Conservation (phyloP, 192 early-diverging fungal genomes). For the Umbelopsis sp. region DNA sequence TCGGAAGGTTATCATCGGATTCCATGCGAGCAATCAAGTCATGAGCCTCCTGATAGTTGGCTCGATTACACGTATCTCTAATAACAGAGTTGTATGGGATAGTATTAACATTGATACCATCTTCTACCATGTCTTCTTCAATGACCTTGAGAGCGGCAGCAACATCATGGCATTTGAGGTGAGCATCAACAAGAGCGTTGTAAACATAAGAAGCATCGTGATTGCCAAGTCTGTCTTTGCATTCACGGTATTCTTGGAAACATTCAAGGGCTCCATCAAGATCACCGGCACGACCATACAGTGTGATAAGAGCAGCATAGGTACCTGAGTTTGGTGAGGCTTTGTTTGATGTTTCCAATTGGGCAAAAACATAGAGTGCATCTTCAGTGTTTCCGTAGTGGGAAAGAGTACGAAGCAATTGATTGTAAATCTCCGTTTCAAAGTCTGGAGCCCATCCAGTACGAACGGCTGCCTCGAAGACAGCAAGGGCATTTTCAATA, state of each 20-base stretch:
- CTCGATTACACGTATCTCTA: slow-evolving; percentile 16
- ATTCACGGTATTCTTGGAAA: slow-evolving; percentile 33
- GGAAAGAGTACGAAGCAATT: slow-evolving; percentile 23
- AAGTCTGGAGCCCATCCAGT: slow-evolving; percentile 26
- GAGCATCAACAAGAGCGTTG: slow-evolving; percentile 35
- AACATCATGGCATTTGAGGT: slow-evolving; percentile 32
- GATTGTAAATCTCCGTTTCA: slow-evolving; percentile 35
- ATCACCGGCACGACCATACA: slow-evolving; percentile 38
- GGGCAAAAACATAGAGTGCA: slow-evolving; percentile 36
- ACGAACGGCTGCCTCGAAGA: slow-evolving; percentile 34
- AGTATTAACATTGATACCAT: slow-evolving; percentile 22
- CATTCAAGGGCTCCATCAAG: slow-evolving; percentile 32
- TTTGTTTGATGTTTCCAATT: slow-evolving; percentile 28
- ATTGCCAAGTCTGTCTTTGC: slow-evolving; percentile 4
- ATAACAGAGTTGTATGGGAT: slow-evolving; percentile 35
- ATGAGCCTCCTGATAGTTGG: slow-evolving; percentile 9
- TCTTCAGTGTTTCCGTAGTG: slow-evolving; percentile 28
- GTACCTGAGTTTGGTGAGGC: slow-evolving; percentile 51
- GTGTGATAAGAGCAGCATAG: slow-evolving; percentile 54
- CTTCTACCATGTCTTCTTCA: slow-evolving; percentile 33
- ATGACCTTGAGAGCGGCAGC: slow-evolving; percentile 31
- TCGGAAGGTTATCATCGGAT: slow-evolving; percentile 21
- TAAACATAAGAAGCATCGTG: slow-evolving; percentile 37
- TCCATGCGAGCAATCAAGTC: slow-evolving; percentile 2
- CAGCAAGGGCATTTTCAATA: slow-evolving; percentile 33